A percentile compares a stretch with the other conserved stretches of the same genome.
Evolutionary conservation across 108 stramenopile species (phyloP).

Genomic region (Licmophora abbreviata): DNA sequence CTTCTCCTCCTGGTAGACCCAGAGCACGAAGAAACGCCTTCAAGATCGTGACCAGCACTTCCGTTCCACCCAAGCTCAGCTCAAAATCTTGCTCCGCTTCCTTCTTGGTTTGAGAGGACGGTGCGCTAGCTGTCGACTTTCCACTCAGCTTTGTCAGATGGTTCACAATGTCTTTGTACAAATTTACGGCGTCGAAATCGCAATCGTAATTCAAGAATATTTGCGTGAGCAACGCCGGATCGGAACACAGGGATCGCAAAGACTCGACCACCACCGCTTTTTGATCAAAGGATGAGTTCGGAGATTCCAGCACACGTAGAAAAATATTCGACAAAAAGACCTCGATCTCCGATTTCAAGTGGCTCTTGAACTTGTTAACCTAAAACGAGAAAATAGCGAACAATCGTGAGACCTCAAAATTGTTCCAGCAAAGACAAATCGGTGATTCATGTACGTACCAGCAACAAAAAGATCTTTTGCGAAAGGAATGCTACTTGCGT

Average conservation of each 20-base stretch:
- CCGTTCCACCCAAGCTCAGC: conserved; percentile 61
- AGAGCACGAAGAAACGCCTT: conserved; percentile 60
- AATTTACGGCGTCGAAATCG: conserved; percentile 86
- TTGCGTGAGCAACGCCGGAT: conserved; percentile 84
- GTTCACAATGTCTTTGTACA: conserved; percentile 92
- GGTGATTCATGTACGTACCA: conserved; percentile 40
- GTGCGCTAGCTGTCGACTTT: conserved; percentile 25
- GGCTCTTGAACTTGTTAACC: conserved; percentile 83
- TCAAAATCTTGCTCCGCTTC: conserved; percentile 60
- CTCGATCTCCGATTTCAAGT: conserved; percentile 93
- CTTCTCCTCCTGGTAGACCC: conserved; percentile 46
- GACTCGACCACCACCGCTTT: conserved; percentile 94
- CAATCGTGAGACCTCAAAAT: too few species aligned
- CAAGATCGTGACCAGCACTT: conserved; percentile 71
- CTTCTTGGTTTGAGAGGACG: conserved; percentile 29
- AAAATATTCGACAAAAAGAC: conserved; percentile 97
- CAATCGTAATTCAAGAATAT: conserved; percentile 99
- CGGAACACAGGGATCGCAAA: conserved; percentile 76
- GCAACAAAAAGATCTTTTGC: conserved; percentile 89
- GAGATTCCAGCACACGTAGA: conserved; percentile 89
- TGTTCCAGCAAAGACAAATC: too few species aligned
- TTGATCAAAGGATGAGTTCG: conserved; percentile 91
- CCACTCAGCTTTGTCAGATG: conserved; percentile 77
- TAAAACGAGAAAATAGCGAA: conserved; percentile 10
- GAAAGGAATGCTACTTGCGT: conserved; percentile 88